Conservation (phyloP, 129 eudicot genomes). For the Glebionis coronaria region DNA sequence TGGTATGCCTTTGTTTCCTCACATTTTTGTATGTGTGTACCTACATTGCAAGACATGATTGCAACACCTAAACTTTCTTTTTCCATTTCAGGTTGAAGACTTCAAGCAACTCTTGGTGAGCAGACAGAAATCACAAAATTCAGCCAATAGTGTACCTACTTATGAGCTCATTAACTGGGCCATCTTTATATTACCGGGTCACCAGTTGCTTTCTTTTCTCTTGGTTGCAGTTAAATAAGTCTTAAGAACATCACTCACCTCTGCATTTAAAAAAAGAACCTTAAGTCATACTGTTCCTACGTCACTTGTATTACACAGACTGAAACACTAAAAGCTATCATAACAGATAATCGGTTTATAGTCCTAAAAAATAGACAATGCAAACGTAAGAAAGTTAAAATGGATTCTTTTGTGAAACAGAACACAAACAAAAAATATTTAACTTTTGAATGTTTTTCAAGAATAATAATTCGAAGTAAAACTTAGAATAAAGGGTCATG, state of each 20-base stretch:
- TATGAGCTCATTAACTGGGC: not conserved
- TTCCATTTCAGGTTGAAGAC: slow-evolving; percentile 79
- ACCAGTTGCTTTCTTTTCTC: not conserved
- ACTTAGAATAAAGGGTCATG: no score
- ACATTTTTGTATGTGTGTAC: not conserved
- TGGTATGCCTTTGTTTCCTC: slow-evolving; percentile 8
- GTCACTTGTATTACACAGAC: no score
- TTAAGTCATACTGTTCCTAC: no score
- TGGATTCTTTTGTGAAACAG: no score
- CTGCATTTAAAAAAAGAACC: no score
- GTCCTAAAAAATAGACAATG: no score
- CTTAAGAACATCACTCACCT: not conserved
- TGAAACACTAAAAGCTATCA: no score
- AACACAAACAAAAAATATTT: no score
- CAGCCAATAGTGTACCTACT: slow-evolving; percentile 71
- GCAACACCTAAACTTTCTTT: not conserved
- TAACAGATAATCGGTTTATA: no score
- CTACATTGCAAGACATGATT: not conserved
- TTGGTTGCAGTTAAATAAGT: not conserved
- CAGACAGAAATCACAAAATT: slow-evolving; percentile 90
- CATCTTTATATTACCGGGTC: not conserved
- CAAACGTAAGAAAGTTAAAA: no score
- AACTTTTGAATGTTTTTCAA: no score
- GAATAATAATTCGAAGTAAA: no score
- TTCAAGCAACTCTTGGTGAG: slow-evolving; percentile 98